Percentiles rank a stretch among this genome's conserved stretches.
phyloP scores from a whole-genome alignment of 768 basidiomycete species.

The Lentinula sp. region DNA sequence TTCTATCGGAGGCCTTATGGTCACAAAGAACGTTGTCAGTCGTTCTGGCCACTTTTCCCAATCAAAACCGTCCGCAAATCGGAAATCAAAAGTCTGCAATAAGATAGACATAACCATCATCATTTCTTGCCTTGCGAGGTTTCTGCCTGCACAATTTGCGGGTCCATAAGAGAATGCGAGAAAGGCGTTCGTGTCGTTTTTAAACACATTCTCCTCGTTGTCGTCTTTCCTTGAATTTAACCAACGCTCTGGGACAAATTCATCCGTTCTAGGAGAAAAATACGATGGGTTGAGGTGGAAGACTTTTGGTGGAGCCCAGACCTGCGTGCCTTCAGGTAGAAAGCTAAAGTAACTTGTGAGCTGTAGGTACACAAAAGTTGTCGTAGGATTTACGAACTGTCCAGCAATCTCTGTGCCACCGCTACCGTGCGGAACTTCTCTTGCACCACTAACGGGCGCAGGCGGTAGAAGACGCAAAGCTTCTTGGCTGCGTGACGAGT shows the following conservation, averaged over 20 bases:
- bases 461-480: conserved; percentile 30
- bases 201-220: background rate
- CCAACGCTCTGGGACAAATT: conserved; percentile 38
- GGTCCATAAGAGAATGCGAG: conserved; percentile 36
- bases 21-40: conserved; percentile 4
- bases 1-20: conserved; percentile 1
- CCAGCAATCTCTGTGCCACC: conserved; percentile 21
- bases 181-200: conserved; percentile 24
- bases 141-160: conserved; percentile 30
- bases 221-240: conserved; percentile 9
- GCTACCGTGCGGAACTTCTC: conserved; percentile 20
- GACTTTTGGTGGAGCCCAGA: conserved; percentile 25
- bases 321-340: conserved; percentile 27
- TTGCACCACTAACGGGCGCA: conserved; percentile 24
- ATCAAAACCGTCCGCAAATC: conserved; percentile 19
- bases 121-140: conserved; percentile 35
- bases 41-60: conserved; percentile 2
- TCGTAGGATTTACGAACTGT: conserved; percentile 14
- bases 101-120: conserved; percentile 27
- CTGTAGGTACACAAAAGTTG: background rate
- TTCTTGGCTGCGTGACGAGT: conserved; percentile 24
- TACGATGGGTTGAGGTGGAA: conserved; percentile 31
- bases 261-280: conserved; percentile 30
- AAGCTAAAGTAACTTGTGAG: conserved; percentile 17
- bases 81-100: conserved; percentile 29